phyloP scores from a whole-genome alignment of 345 rosid genomes.

The Rhizophora mangle region DNA sequence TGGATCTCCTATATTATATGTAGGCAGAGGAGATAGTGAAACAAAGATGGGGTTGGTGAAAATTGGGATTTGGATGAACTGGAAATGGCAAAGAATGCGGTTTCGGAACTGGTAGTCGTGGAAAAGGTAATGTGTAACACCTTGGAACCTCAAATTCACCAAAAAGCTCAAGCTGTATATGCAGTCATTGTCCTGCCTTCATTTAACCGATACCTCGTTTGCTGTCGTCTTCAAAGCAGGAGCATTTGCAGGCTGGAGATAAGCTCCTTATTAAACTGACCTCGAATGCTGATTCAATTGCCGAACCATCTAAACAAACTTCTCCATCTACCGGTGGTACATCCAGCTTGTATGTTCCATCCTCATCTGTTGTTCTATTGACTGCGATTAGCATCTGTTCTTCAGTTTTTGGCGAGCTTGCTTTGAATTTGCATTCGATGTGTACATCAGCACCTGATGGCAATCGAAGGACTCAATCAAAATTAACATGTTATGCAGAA shows the following conservation, averaged over 20 bases:
- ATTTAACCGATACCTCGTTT: slow-evolving; percentile 63
- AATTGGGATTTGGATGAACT: slow-evolving; percentile 36
- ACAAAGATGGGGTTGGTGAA: slow-evolving; percentile 30
- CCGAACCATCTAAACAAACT: slow-evolving; percentile 65
- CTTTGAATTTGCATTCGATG: slow-evolving; percentile 67
- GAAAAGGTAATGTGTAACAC: slow-evolving; percentile 12
- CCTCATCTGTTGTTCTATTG: slow-evolving; percentile 60
- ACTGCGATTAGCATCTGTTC: slow-evolving; percentile 68
- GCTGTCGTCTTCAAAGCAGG: slow-evolving; percentile 53
- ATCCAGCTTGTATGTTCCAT: slow-evolving; percentile 65
- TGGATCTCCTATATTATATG: slow-evolving; percentile 49
- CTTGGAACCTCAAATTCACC: too few species aligned
- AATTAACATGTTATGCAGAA: too few species aligned
- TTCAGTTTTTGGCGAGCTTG: slow-evolving; percentile 54
- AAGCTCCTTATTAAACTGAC: slow-evolving; percentile 49
- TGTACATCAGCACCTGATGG: slow-evolving; percentile 64
- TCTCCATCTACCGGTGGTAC: slow-evolving; percentile 73
- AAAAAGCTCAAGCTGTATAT: slow-evolving; percentile 57
- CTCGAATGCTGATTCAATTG: slow-evolving; percentile 51
- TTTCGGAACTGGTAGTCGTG: slow-evolving; percentile 16
- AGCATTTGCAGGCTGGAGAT: slow-evolving; percentile 39
- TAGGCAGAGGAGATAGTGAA: slow-evolving; percentile 49
- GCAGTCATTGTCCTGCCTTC: slow-evolving; percentile 66
- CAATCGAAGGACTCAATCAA: neutral
- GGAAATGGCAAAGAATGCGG: slow-evolving; percentile 21